Base-by-base conservation (phyloP, 2,329 filamentous ascomycete species). In the Ilyonectria robusta region DNA sequence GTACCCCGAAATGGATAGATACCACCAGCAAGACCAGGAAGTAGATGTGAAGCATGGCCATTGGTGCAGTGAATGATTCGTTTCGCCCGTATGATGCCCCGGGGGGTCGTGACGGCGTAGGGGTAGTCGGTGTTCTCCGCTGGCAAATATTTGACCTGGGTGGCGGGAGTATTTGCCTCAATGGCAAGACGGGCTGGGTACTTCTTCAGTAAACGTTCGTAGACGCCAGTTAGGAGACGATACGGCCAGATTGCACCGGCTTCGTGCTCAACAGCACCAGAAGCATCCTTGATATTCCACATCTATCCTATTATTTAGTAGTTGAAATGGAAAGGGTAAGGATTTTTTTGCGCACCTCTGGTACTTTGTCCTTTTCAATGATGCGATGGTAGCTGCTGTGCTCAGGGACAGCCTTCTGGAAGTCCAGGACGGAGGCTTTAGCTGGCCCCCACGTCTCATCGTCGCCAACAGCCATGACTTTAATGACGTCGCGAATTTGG, bases 1-100 rank as follows among this genome's bases (percentile, higher is more conserved):
- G 84, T 83, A 1, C 78, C 84, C 0, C 84, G 79, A 1, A 83
- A 66, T 0, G 84, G 81, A 8, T 83, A 82, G 10, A 86, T 73
- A 17, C 81, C 81, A 2, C 82, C 81, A 1, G 80, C 76, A 3
- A 89, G 76, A 0, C 78, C 80, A 0, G 87, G 86, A 2, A 89
- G 75, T 2, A 89, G 80, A 56, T 88, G 83, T 0, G 83, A 77
- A 0, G 84, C 80, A 69, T 85, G 84, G 2, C 79, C 86, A 67
- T 91, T 89, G 0, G 87, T 90, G 40, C 86, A 86, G 67, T 90
- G 86, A 2, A 90, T 80, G 6, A 91, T 78, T 56, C 87, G 82
- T 2, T 78, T 79, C 15, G 86, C 81, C 1, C 71, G 73, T 13
- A 89, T 81, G 0, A 47, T 68, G 0, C 87, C 87, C 4, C 85